Base-by-base conservation (phyloP, 345 rosid genomes). In the Dovyalis caffra region DNA sequence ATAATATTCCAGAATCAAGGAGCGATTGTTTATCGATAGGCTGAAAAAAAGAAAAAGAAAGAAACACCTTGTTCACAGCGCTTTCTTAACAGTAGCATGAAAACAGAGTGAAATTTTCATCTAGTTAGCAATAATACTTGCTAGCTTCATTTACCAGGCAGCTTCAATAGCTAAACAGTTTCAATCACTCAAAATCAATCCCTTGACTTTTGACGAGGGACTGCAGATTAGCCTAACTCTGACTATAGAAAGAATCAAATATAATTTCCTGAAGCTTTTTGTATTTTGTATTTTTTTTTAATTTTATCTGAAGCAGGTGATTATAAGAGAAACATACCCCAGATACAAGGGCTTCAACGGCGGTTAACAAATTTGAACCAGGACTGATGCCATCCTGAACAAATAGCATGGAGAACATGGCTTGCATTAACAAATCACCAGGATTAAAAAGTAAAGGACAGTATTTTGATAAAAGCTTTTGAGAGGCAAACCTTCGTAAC, bases 1-100 rank as follows among this genome's bases (percentile, higher is more conserved):
- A 91, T 31, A 93, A 88, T 84, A 96, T 93, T 84, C 98, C 99
- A 87, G 99, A 96, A 86, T 96, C 99, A 74, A 96, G 90, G 58
- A 96, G 91, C 68, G 99, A 93, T 70, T 96, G 99, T 82, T 93
- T 90, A 83, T 96, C 99, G 74, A 89, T 85, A 45, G 96, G 92
- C 99, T 96, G 97, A 83, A 85, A 80, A 79, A 18, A 72, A 83
- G 43, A 53, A 28, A 76, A 35, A 64, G 10, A 53, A 8, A 56
- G 3, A 40, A 43, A 12, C 18, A 43, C 47, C 16, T 70, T 33
- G 53, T 21, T 53, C 53, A 8, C 16, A 53, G 3, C 10, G n/a
- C n/a, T 26, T 57, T 74, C 5, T 47, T 6, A 26, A 67, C 18
- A 28, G 38, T 10, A 25, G 25, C 69, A 45, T 21, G 23, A 9